phyloP scores from a whole-genome alignment of 495 filamentous ascomycete species.

The Aspergillus homomorphus region DNA sequence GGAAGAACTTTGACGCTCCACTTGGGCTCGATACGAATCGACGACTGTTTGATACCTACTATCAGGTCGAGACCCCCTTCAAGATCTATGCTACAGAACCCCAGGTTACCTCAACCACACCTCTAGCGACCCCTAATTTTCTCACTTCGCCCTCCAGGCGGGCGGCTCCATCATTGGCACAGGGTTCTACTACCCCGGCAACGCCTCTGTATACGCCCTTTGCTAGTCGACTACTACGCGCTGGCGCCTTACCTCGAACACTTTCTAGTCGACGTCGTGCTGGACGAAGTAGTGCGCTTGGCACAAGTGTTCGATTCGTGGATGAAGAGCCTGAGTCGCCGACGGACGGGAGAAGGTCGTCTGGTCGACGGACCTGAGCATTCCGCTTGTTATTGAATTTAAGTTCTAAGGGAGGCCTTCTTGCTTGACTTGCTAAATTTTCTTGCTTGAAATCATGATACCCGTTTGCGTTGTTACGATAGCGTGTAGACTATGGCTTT shows the following conservation, averaged over 20 bases:
- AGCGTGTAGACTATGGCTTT: constrained; percentile 3
- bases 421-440: constrained; percentile 1
- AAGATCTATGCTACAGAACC: constrained; percentile 39
- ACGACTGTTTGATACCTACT: constrained; percentile 39
- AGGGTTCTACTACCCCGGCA: constrained; percentile 51
- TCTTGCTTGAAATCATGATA: constrained; percentile 16
- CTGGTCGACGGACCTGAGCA: constrained; percentile 33
- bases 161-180: constrained; percentile 50
- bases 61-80: constrained; percentile 47
- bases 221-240: constrained; percentile 42
- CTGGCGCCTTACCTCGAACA: constrained; percentile 25
- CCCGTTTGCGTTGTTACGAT: constrained; percentile 18
- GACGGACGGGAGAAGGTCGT: constrained; percentile 38
- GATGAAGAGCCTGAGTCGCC: constrained; percentile 47
- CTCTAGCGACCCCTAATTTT: constrained; percentile 51
- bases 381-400: constrained; percentile 17
- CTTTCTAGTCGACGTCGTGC: constrained; percentile 30
- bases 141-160: constrained; percentile 57
- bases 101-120: constrained; percentile 36
- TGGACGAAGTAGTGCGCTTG: constrained; percentile 35
- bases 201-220: constrained; percentile 47
- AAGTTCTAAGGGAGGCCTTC: constrained; percentile 2
- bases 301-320: constrained; percentile 43
- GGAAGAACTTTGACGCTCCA: constrained; percentile 27
- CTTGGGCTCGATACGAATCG: constrained; percentile 32